These are phyloP conservation scores for Puya raimondii DNA, from an alignment of 176 grass and related monocot species.

Conservation along the genomic window DNA sequence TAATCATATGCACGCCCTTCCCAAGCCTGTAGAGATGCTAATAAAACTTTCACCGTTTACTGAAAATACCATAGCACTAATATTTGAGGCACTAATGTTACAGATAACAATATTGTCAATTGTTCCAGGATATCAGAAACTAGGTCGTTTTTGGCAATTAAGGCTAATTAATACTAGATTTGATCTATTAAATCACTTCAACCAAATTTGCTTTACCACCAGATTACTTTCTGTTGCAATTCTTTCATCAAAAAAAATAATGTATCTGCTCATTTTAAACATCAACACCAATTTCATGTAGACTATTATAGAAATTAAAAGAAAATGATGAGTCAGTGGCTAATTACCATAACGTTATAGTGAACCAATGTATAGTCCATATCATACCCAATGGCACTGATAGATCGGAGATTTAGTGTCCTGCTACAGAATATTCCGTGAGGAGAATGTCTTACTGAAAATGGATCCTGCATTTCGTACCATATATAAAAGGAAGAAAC, in stretches of 20 bases:
- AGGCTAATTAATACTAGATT: no score
- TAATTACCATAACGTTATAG: conserved; percentile 88
- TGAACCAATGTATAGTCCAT: conserved; percentile 98
- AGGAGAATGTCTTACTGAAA: conserved; percentile 70
- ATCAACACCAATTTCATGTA: not conserved
- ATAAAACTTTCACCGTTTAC: not conserved
- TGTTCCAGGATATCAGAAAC: no score
- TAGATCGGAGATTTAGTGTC: conserved; percentile 88
- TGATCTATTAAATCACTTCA: no score
- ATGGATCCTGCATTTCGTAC: conserved; percentile 50
- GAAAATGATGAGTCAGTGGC: conserved; percentile 4
- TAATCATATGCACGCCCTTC: conserved; percentile 99
- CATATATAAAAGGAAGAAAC: not conserved
- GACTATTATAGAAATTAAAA: not conserved
- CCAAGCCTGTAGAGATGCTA: conserved; percentile 56
- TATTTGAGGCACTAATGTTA: not conserved
- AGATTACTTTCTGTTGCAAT: no score
- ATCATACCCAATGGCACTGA: conserved; percentile 87
- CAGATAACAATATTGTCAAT: no score
- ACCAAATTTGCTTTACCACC: no score
- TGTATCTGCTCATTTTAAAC: not conserved
- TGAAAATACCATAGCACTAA: not conserved
- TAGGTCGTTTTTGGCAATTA: no score
- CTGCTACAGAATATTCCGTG: conserved; percentile 92
- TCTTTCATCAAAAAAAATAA: no score